A percentile compares a stretch with the other conserved stretches of the same genome.
phyloP scores from a whole-genome alignment of 352 stramenopile genomes.

The Globisporangium okanoganense region DNA sequence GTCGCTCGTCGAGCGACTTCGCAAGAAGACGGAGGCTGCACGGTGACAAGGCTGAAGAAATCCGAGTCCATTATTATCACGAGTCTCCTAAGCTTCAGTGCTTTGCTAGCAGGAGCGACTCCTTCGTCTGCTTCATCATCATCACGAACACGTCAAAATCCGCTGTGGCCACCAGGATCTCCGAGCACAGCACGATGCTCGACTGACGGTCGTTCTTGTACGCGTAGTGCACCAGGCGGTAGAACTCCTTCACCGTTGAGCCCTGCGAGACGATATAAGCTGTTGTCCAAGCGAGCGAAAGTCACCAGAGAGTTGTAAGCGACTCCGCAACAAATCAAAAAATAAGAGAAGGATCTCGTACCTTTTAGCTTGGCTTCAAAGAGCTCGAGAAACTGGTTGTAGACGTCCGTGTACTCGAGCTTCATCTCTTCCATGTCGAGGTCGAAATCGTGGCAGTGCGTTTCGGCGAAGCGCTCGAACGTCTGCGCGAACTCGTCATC shows the following conservation, averaged over 20 bases:
- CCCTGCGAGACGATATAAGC: conserved; percentile 59
- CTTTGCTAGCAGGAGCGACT: conserved; percentile 56
- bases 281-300: conserved; percentile 10
- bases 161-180: conserved; percentile 73
- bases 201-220: conserved; percentile 59
- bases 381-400: conserved; percentile 69
- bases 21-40: conserved; percentile 57
- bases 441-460: conserved; percentile 60
- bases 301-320: neutral
- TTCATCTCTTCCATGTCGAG: conserved; percentile 78
- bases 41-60: conserved; percentile 14
- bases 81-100: conserved; percentile 9
- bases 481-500: conserved; percentile 72
- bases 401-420: conserved; percentile 82
- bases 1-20: conserved; percentile 67
- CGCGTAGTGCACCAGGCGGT: conserved; percentile 47
- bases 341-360: conserved; percentile 8
- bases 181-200: conserved; percentile 60
- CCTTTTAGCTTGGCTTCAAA: conserved; percentile 81
- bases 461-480: conserved; percentile 67
- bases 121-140: conserved; percentile 84
- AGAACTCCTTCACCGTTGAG: conserved; percentile 62
- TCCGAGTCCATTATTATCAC: neutral
- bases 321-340: neutral
- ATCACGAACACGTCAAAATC: conserved; percentile 81